These are phyloP conservation scores for Hamigera avellanea DNA, from an alignment of 495 filamentous ascomycete species.

Conservation along the genomic window DNA sequence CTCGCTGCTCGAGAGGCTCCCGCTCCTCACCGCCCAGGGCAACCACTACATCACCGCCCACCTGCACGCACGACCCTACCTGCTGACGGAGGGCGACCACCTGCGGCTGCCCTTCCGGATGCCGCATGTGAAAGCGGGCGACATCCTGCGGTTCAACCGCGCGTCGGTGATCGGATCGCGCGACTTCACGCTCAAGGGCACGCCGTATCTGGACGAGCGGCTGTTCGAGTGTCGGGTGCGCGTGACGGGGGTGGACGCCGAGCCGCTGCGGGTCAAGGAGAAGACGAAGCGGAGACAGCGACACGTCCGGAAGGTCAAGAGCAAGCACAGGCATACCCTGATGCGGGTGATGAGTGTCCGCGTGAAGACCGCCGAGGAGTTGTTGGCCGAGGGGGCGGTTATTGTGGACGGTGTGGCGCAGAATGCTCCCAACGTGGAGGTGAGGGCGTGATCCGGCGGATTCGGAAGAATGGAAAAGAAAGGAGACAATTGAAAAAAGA, in stretches of 20 bases:
- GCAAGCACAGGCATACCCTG: slow-evolving; percentile 83
- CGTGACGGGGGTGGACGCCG: slow-evolving; percentile 76
- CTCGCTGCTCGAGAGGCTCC: slow-evolving; percentile 56
- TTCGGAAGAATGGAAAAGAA: too few species aligned
- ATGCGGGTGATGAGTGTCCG: slow-evolving; percentile 71
- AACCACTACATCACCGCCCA: slow-evolving; percentile 79
- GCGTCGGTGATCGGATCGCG: slow-evolving; percentile 69
- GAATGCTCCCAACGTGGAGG: slow-evolving; percentile 13
- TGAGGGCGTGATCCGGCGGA: slow-evolving; percentile 1
- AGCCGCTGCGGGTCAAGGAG: slow-evolving; percentile 76
- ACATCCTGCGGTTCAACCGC: slow-evolving; percentile 75
- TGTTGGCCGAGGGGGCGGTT: slow-evolving; percentile 31
- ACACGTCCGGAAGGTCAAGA: slow-evolving; percentile 58
- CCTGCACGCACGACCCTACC: slow-evolving; percentile 81
- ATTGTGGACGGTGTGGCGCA: slow-evolving; percentile 20
- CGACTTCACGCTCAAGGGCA: slow-evolving; percentile 79
- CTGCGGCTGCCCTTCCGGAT: slow-evolving; percentile 93
- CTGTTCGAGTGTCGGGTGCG: slow-evolving; percentile 76
- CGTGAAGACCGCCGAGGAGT: slow-evolving; percentile 51
- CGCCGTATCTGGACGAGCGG: slow-evolving; percentile 64
- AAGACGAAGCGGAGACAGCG: slow-evolving; percentile 90
- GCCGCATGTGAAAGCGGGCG: slow-evolving; percentile 69
- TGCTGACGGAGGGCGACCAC: slow-evolving; percentile 75
- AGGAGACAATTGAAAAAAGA: too few species aligned
- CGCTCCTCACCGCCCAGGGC: slow-evolving; percentile 64